Evolutionary conservation across 768 basidiomycete genomes (phyloP).

Genomic region (Phanerochaete sordida): DNA sequence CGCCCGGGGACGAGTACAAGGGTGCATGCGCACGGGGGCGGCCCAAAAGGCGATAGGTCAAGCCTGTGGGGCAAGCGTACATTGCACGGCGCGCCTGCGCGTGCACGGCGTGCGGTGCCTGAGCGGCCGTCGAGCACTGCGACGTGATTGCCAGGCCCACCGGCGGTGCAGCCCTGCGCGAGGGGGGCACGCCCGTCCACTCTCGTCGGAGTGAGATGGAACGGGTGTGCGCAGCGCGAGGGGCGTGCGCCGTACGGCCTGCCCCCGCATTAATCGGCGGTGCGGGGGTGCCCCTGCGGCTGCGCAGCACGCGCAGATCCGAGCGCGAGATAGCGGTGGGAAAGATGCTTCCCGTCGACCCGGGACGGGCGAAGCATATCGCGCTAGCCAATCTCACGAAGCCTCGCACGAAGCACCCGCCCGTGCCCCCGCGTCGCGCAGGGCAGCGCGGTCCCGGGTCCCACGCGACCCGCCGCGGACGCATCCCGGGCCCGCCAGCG

Average conservation of each 20-base stretch:
- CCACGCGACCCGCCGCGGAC: too few relatives aligned
- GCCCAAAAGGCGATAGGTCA: background rate
- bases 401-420: background rate
- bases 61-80: too few relatives aligned
- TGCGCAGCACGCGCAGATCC: background rate
- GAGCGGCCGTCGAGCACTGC: conserved; percentile 1
- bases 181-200: background rate
- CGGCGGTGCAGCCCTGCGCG: too few relatives aligned
- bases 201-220: background rate
- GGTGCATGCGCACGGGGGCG: background rate
- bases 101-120: conserved; percentile 4
- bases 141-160: background rate
- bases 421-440: background rate
- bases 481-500: too few relatives aligned
- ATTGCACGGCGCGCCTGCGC: background rate
- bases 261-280: background rate
- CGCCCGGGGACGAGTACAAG: background rate
- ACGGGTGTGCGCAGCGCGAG: too few relatives aligned
- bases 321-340: conserved; percentile 6
- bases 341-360: background rate
- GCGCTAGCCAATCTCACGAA: conserved; percentile 9
- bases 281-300: background rate
- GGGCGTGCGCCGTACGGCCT: too few relatives aligned
- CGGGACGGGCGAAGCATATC: conserved; percentile 1
- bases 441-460: background rate